A percentile compares a stretch with the other conserved stretches of the same genome.
Evolutionary conservation across 306 rosid species (phyloP).

Genomic region (Castanea crenata): DNA sequence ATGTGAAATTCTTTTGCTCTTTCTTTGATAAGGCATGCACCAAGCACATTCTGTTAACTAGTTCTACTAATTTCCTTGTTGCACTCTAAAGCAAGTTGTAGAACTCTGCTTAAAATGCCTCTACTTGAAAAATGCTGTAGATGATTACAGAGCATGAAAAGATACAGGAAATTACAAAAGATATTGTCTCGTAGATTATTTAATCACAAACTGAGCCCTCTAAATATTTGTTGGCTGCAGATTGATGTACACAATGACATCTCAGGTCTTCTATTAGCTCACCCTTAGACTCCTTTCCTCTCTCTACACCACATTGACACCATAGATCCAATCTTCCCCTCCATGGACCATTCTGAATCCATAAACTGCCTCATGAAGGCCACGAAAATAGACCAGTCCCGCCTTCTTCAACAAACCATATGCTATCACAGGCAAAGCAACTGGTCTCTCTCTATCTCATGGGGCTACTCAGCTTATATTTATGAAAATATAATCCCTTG

Average conservation of each 20-base stretch:
- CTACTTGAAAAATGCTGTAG: too few species aligned
- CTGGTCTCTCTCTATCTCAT: constrained; percentile 51
- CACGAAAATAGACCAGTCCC: constrained; percentile 29
- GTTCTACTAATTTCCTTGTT: too few species aligned
- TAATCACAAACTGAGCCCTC: too few species aligned
- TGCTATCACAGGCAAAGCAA: constrained; percentile 44
- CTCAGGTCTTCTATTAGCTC: constrained; percentile 45
- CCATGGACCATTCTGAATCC: constrained; percentile 37
- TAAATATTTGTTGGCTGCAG: constrained; percentile 6
- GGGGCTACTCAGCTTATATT: constrained; percentile 54
- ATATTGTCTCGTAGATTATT: too few species aligned
- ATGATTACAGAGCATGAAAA: too few species aligned
- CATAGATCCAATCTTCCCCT: constrained; percentile 46
- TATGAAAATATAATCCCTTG: constrained; percentile 39
- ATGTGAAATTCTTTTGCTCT: too few species aligned
- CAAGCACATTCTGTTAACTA: too few species aligned
- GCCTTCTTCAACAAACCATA: constrained; percentile 50
- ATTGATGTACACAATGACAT: constrained; percentile 39
- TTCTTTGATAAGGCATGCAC: too few species aligned
- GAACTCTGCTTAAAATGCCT: too few species aligned
- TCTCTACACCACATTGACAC: constrained; percentile 53
- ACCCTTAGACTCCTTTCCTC: constrained; percentile 36
- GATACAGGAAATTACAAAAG: too few species aligned
- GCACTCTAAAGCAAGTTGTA: too few species aligned
- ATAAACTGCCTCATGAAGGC: constrained; percentile 41